Conservation (phyloP, 1,284 basidiomycete species). For the Trichosporon sp. region DNA sequence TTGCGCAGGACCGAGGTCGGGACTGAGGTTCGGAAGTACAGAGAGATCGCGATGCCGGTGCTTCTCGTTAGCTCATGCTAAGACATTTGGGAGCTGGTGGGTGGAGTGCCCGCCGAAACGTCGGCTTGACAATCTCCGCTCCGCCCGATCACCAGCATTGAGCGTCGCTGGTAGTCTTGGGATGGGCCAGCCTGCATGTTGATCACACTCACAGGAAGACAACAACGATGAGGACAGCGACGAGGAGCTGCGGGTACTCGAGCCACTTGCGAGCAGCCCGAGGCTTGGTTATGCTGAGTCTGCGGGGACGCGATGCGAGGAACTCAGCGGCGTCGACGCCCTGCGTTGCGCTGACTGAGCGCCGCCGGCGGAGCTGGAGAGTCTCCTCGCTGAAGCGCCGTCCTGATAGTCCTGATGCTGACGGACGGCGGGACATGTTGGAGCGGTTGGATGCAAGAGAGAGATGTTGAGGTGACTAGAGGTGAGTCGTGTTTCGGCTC, state of each 20-base stretch:
- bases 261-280: conserved; percentile 21
- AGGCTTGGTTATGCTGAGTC: conserved; percentile 18
- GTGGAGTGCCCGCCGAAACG: not conserved
- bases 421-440: conserved; percentile 6
- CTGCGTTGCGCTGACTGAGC: conserved; percentile 17
- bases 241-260: conserved; percentile 26
- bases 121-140: too few relatives aligned
- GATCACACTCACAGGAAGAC: conserved; percentile 39
- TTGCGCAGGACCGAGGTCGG: conserved; percentile 56
- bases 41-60: conserved; percentile 57
- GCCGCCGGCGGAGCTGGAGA: conserved; percentile 27
- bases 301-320: conserved; percentile 22
- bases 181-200: too few relatives aligned
- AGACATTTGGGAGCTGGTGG: not conserved
- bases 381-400: conserved; percentile 16
- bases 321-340: conserved; percentile 22
- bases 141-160: not conserved
- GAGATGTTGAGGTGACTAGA: not conserved
- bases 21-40: conserved; percentile 63
- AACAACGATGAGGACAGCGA: conserved; percentile 30
- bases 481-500: conserved; percentile 8
- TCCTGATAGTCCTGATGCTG: not conserved
- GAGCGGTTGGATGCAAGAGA: conserved; percentile 5
- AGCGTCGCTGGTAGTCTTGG: too few relatives aligned
- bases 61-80: conserved; percentile 26